phyloP scores from a whole-genome alignment of 2,329 filamentous ascomycete species.

The Stenocarpella maydis region DNA sequence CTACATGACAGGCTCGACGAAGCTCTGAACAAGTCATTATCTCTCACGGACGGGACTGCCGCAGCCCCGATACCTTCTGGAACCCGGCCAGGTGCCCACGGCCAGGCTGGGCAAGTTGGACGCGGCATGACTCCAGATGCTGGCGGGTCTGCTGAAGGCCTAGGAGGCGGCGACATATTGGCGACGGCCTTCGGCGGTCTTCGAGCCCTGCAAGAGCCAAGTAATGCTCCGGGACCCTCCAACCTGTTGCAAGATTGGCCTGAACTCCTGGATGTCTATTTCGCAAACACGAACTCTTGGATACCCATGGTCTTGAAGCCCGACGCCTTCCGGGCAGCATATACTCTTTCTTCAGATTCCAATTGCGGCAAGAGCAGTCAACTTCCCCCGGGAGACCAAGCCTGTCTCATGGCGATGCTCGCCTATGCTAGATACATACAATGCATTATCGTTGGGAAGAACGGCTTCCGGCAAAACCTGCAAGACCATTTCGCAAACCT shows the following conservation, averaged over 20 bases:
- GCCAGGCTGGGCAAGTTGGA: background rate
- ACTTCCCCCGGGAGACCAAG: background rate
- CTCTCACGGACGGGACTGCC: background rate
- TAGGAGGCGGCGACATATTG: background rate
- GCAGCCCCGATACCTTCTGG: background rate
- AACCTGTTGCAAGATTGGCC: background rate
- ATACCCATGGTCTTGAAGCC: conserved; percentile 4
- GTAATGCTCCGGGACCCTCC: too few species aligned
- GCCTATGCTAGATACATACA: conserved; percentile 9
- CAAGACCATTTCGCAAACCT: background rate
- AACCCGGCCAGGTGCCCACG: background rate
- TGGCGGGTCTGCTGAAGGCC: background rate
- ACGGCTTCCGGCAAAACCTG: background rate
- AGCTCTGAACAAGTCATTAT: background rate
- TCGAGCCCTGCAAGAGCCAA: too few species aligned
- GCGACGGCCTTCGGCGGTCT: too few species aligned
- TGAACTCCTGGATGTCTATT: conserved; percentile 8
- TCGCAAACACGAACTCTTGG: conserved; percentile 1
- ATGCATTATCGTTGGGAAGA: background rate
- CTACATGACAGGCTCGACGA: conserved; percentile 13
- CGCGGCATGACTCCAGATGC: background rate
- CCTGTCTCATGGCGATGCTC: background rate
- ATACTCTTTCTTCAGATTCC: background rate
- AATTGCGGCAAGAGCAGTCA: background rate
- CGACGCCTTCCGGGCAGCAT: conserved; percentile 2